These are phyloP conservation scores for Allantophomopsis cytisporea DNA, from an alignment of 2,329 filamentous ascomycete genomes.

Conservation along the genomic window DNA sequence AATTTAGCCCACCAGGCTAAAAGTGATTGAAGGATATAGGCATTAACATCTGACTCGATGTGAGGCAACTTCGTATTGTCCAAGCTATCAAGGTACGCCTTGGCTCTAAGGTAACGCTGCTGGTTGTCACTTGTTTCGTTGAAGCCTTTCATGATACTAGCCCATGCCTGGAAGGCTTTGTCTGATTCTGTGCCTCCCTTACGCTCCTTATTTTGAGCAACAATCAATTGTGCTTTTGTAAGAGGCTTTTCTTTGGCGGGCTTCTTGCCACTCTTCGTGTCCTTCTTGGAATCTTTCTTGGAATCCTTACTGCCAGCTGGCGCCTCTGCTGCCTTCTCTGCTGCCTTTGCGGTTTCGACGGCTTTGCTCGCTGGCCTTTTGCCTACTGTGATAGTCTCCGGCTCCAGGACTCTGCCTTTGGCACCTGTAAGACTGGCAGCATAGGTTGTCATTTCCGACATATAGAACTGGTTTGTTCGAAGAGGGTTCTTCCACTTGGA, in stretches of 20 bases:
- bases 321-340: constrained; percentile 11
- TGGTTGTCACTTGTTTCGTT: constrained; percentile 13
- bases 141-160: constrained; percentile 14
- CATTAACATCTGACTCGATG: constrained; percentile 19
- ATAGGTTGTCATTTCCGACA: constrained; percentile 55
- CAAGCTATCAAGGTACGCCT: constrained; percentile 15
- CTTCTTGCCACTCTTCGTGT: constrained; percentile 20
- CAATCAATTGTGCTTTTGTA: constrained; percentile 20
- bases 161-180: constrained; percentile 17
- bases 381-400: constrained; percentile 46
- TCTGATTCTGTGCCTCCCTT: constrained; percentile 15
- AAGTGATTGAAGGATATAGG: constrained; percentile 33
- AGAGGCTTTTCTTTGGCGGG: constrained; percentile 22
- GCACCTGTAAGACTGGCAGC: constrained; percentile 56
- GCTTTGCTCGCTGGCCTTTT: constrained; percentile 13
- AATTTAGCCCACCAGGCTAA: constrained; percentile 31
- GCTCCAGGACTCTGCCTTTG: constrained; percentile 46
- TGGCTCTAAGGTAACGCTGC: constrained; percentile 14
- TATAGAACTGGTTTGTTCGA: constrained; percentile 41
- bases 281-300: constrained; percentile 3
- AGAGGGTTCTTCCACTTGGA: constrained; percentile 20
- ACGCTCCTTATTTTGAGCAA: constrained; percentile 15
- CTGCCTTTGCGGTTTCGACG: constrained; percentile 12
- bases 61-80: constrained; percentile 13
- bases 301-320: constrained; percentile 2